A percentile compares a stretch with the other conserved stretches of the same genome.
Evolutionary conservation across 2,329 filamentous ascomycete species (phyloP).

Genomic region (Neopestalotiopsis clavispora): DNA sequence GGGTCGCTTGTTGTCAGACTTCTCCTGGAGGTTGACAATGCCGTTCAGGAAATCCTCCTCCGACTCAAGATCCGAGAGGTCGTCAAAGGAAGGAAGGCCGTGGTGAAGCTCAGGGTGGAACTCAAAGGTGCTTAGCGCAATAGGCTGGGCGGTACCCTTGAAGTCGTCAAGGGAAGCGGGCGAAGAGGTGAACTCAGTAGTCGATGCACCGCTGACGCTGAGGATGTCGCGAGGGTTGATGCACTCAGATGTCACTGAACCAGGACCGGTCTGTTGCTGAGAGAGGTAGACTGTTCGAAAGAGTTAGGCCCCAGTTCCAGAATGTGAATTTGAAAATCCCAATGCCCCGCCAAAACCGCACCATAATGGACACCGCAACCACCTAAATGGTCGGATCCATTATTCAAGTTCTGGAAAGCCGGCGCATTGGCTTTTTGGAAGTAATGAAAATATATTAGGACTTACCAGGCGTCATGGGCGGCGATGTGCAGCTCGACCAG

Average conservation of each 20-base stretch:
- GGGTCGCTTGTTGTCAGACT: slow-evolving; percentile 67
- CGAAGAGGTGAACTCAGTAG: slow-evolving; percentile 68
- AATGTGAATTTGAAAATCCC: slow-evolving; percentile 20
- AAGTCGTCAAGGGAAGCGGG: slow-evolving; percentile 65
- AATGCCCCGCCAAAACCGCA: slow-evolving; percentile 12
- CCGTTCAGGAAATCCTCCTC: slow-evolving; percentile 84
- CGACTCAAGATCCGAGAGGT: slow-evolving; percentile 87
- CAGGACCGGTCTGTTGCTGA: slow-evolving; percentile 47
- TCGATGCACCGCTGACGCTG: slow-evolving; percentile 67
- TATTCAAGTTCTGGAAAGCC: not conserved
- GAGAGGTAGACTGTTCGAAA: slow-evolving; percentile 34
- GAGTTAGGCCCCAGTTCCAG: slow-evolving; percentile 29
- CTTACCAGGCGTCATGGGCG: slow-evolving; percentile 91
- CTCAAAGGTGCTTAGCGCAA: slow-evolving; percentile 54
- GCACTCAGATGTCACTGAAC: slow-evolving; percentile 72
- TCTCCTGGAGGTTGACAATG: slow-evolving; percentile 69
- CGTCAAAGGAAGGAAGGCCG: slow-evolving; percentile 77
- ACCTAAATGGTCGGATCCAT: not conserved
- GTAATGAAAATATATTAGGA: slow-evolving; percentile 30
- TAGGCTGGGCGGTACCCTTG: slow-evolving; percentile 54
- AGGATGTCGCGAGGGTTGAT: slow-evolving; percentile 91
- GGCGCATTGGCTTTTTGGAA: not conserved
- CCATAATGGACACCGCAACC: not conserved
- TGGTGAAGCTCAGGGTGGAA: slow-evolving; percentile 55
- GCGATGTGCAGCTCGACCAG: slow-evolving; percentile 79